These are phyloP conservation scores for Colletotrichum orbiculare DNA, from an alignment of 2,329 filamentous ascomycete genomes.

Conservation along the genomic window DNA sequence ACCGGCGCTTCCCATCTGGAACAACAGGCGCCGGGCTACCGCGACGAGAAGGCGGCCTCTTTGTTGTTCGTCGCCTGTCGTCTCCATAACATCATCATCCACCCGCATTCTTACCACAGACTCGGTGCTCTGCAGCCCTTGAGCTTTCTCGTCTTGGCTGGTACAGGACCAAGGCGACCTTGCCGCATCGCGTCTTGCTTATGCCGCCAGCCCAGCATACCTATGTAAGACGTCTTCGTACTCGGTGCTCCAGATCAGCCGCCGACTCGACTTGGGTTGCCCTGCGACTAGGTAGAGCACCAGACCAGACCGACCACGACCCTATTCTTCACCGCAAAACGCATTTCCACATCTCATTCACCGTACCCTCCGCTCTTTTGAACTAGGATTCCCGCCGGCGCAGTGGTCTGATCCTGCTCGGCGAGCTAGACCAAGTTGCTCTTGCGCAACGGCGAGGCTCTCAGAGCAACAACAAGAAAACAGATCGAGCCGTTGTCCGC, in stretches of 20 bases:
- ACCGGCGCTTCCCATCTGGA: conserved; percentile 15
- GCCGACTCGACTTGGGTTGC: not conserved
- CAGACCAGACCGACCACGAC: too few relatives aligned
- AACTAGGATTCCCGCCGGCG: too few relatives aligned
- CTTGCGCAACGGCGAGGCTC: too few relatives aligned
- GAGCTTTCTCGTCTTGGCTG: conserved; percentile 5
- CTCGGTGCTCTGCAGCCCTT: not conserved
- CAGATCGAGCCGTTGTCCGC: too few relatives aligned
- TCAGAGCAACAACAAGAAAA: too few relatives aligned
- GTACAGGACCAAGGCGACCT: conserved; percentile 12
- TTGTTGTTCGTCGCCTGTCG: conserved; percentile 14
- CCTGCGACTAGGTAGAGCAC: too few relatives aligned
- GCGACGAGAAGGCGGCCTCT: conserved; percentile 21
- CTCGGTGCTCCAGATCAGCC: conserved; percentile 21
- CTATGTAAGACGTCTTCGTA: conserved; percentile 9
- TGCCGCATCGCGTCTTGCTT: conserved; percentile 14
- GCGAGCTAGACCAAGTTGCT: too few relatives aligned
- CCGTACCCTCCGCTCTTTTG: too few relatives aligned
- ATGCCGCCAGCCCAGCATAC: conserved; percentile 16
- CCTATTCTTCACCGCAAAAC: too few relatives aligned
- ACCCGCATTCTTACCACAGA: conserved; percentile 3
- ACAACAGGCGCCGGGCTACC: conserved; percentile 15
- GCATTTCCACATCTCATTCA: too few relatives aligned
- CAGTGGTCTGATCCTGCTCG: too few relatives aligned
- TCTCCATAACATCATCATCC: conserved; percentile 11